Evolutionary conservation across 1,284 basidiomycete species (phyloP).

Genomic region (Irpex sp.): DNA sequence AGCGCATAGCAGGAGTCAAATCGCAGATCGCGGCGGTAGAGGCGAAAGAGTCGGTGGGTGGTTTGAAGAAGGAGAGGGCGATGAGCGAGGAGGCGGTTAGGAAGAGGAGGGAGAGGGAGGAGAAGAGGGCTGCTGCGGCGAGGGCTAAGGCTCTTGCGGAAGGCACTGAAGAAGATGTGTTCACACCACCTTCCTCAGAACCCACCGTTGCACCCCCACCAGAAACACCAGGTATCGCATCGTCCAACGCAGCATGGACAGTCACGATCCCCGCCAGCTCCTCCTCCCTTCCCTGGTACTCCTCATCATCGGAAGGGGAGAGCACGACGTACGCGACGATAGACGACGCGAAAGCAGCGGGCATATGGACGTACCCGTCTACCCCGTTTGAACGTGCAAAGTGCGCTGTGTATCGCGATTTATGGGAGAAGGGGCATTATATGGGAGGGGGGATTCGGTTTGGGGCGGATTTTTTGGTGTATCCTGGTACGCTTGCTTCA

Average conservation of each 20-base stretch:
- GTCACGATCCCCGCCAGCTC: slow-evolving; percentile 64
- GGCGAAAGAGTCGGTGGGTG: slow-evolving; percentile 38
- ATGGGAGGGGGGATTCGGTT: slow-evolving; percentile 90
- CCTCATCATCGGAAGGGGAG: slow-evolving; percentile 36
- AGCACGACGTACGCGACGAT: slow-evolving; percentile 55
- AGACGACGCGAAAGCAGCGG: slow-evolving; percentile 56
- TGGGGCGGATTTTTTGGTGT: slow-evolving; percentile 94
- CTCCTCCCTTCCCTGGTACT: slow-evolving; percentile 53
- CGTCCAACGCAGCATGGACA: slow-evolving; percentile 39
- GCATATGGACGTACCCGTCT: slow-evolving; percentile 76
- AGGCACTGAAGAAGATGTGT: slow-evolving; percentile 13
- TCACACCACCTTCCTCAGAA: background rate
- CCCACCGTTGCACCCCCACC: slow-evolving; percentile 4
- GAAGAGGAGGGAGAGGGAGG: slow-evolving; percentile 71
- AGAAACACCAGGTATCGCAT: slow-evolving; percentile 18
- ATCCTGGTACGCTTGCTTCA: slow-evolving; percentile 71
- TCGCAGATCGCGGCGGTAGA: slow-evolving; percentile 45
- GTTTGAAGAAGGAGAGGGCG: slow-evolving; percentile 39
- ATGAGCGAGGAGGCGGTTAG: slow-evolving; percentile 59
- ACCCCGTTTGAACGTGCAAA: slow-evolving; percentile 64
- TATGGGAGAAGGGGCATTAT: slow-evolving; percentile 81
- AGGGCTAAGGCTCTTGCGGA: slow-evolving; percentile 31
- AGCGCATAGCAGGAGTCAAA: slow-evolving; percentile 41
- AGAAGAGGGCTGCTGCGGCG: slow-evolving; percentile 41
- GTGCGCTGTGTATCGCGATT: slow-evolving; percentile 75